Percentiles rank a stretch among this genome's conserved stretches.
These are phyloP conservation scores for Suhomyces pyralidae DNA, from an alignment of 805 yeast species.

Conservation along the genomic window DNA sequence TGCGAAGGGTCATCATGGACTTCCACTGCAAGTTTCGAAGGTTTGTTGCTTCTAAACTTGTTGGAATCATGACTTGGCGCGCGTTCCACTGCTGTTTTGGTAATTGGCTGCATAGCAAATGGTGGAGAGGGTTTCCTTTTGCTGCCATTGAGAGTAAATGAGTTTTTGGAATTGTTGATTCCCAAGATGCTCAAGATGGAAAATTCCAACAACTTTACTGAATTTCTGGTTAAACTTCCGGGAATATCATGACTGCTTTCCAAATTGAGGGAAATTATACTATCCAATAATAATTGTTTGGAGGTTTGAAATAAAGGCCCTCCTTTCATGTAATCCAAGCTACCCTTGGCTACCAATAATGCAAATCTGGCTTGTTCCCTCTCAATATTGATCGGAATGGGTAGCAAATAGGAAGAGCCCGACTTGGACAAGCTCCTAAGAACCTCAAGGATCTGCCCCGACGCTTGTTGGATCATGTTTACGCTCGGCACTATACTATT, in stretches of 20 bases:
- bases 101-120: conserved; percentile 15
- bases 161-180: conserved; percentile 35
- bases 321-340: conserved; percentile 77
- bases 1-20: background rate
- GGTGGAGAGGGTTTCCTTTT: conserved; percentile 14
- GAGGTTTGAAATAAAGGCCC: conserved; percentile 76
- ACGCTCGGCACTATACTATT: conserved; percentile 48
- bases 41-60: conserved; percentile 1
- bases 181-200: conserved; percentile 62
- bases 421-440: conserved; percentile 40
- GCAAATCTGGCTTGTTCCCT: conserved; percentile 63
- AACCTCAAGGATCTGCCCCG: conserved; percentile 56
- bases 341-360: conserved; percentile 66
- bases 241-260: conserved; percentile 55
- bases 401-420: conserved; percentile 45
- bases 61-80: conserved; percentile 9
- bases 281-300: conserved; percentile 51
- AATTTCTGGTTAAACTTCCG: conserved; percentile 58
- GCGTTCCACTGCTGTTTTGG: conserved; percentile 23
- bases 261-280: conserved; percentile 47
- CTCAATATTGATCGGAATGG: conserved; percentile 62
- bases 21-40: background rate
- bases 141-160: background rate
- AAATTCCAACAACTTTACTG: conserved; percentile 54
- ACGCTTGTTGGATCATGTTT: conserved; percentile 66